A percentile compares a stretch with the other conserved stretches of the same genome.
Conservation (phyloP, 306 rosid species). For the Arachis hypogaea region DNA sequence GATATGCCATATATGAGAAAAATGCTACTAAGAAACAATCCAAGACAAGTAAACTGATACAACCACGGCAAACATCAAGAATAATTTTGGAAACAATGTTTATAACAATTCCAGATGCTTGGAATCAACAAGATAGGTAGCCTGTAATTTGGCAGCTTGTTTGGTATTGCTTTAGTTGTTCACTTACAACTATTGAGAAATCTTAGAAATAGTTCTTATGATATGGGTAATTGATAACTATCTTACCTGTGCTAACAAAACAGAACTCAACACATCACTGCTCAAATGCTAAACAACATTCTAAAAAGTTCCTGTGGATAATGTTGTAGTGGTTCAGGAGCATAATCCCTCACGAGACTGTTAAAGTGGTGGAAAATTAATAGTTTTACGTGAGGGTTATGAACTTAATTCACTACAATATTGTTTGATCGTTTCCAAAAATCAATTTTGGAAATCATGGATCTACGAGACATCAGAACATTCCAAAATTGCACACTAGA, state of each 20-base stretch:
- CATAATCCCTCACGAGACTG: too few relatives aligned
- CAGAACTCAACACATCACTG: background rate
- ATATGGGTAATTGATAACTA: background rate
- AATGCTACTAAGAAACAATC: background rate
- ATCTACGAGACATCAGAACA: background rate
- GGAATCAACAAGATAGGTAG: background rate
- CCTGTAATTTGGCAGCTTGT: background rate
- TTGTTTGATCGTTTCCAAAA: background rate
- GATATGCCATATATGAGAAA: background rate
- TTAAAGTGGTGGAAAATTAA: background rate
- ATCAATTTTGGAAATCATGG: conserved; percentile 1
- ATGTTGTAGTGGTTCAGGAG: too few relatives aligned
- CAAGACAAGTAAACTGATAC: background rate
- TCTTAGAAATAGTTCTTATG: background rate
- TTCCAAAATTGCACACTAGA: background rate
- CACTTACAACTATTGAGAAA: background rate
- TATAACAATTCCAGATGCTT: background rate
- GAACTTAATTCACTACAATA: background rate
- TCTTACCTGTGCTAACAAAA: background rate
- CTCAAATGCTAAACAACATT: background rate
- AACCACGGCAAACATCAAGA: background rate
- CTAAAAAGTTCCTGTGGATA: background rate
- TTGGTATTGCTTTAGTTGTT: background rate
- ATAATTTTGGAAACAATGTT: background rate
- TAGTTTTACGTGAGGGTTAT: background rate